Evolutionary conservation across 2,329 filamentous ascomycete genomes (phyloP).

Genomic region (Aspergillus pseudoviridinutans): DNA sequence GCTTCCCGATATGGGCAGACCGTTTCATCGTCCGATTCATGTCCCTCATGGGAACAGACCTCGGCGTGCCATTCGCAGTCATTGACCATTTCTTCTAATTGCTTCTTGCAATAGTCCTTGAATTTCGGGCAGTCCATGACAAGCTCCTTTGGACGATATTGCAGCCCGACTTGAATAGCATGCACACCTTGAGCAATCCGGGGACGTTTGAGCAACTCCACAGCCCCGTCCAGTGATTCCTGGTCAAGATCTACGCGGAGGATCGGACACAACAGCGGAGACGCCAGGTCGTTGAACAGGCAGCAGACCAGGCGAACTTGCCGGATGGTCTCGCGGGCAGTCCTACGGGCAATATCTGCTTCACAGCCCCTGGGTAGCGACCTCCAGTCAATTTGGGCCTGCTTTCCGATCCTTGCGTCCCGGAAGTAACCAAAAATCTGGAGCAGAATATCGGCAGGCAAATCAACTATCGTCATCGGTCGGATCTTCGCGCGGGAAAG

Average conservation of each 20-base stretch:
- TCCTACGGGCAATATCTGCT: background rate
- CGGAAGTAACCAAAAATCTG: background rate
- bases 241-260: background rate
- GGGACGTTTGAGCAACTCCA: background rate
- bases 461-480: background rate
- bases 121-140: background rate
- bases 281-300: background rate
- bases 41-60: too few relatives aligned
- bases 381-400: background rate
- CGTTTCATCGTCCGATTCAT: too few relatives aligned
- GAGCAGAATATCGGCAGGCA: background rate
- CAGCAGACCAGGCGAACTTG: background rate
- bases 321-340: background rate
- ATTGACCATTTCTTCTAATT: background rate
- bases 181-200: background rate
- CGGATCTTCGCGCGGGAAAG: background rate
- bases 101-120: background rate
- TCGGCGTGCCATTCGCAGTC: background rate
- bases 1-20: too few relatives aligned
- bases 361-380: background rate
- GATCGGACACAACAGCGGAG: background rate
- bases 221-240: background rate
- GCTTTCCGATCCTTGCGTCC: background rate
- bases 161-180: background rate
- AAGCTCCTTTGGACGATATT: background rate